Evolutionary conservation across 2,329 filamentous ascomycete genomes (phyloP), one percentile per base, ranked within the genome.

Genomic region (Aureobasidium sp.): DNA sequence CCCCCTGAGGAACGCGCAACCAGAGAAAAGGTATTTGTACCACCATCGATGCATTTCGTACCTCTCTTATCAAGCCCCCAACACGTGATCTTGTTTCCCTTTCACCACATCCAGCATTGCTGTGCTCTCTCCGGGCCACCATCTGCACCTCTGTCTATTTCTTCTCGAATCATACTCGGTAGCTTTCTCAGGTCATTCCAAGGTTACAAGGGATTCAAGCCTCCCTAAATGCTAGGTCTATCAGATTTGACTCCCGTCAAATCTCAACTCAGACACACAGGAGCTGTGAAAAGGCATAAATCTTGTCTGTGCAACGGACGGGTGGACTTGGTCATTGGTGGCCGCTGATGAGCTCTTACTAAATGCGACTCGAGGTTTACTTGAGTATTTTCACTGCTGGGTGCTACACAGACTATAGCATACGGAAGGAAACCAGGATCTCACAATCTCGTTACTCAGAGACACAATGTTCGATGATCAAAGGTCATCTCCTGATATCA

Each of bases 1-100:
- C 82, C 84, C 32, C 78, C 82, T 41, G 68, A 78, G 13, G 82
- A 87, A 72, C 78, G 82, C 62, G 81, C 79, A 64, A 78, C 80
- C 50, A 76, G 76, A 69, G 83, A 86, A 67, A 87, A 86, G 80
- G 84, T 85, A 74, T 70, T 45, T 45, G 53, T 45, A 48, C 54
- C 11, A 59, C 44, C 30, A 45, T 29, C 25, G 45, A n/a, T 64
- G 53, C 53, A 34, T 32, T 41, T 36, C 61, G 50, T 57, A 54
- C 32, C 47, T 48, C 34, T 53, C 29, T 48, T 37, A n/a, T 58
- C 29, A 44, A 47, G 3, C 27, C 10, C 10, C 21, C 64, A 32
- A 67, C 65, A 51, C 44, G 30, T 59, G 51, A 61, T 63, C 34
- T 16, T 47, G 36, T 44, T 39, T 3, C 29, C 32, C 14, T 14